Base-by-base conservation (phyloP, 2,329 filamentous ascomycete species). In the Coniochaeta ligniaria region DNA sequence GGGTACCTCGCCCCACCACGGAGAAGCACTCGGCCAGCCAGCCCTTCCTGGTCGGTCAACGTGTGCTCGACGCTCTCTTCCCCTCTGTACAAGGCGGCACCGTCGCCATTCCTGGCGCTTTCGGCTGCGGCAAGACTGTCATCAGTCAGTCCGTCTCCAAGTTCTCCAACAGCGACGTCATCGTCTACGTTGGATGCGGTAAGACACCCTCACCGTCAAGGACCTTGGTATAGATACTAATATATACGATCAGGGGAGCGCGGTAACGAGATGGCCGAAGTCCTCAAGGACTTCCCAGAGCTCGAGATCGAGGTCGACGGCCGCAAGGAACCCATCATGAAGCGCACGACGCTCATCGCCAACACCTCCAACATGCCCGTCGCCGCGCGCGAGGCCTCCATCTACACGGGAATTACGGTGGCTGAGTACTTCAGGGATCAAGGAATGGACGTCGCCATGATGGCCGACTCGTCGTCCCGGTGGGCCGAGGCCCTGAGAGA, bases 301-400 rank as follows among this genome's bases (percentile, higher is more conserved):
- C 90, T 99, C 66, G 90, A 91, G 56, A 99, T 99, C 72, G 89
- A 96, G 20, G 87, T 98, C 68, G 89, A 96, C 50, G 95, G 95
- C 69, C 92, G 94, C 73, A 89, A 94, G 78, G 95, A 99, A 75
- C 93, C 94, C 68, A 99, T 99, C 81, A 99, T 99, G 95, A 99
- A 99, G 86, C 94, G 95, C 75, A 99, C 95, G 17, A 96, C 92
- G 24, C 84, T 99, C 63, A 98, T 99, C 73, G 95, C 95, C 75
- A 99, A 99, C 79, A 99, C 95, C 50, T 99, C 95, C 70, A 99
- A 99, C 83, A 99, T 99, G 95, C 95, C 95, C 64, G 95, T 99
- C 71, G 95, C 95, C 65, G 95, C 95, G 63, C 92, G 95, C 79
- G 95, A 99, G 77, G 95, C 95, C 61, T 99, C 95, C 66, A 99